Evolutionary conservation across 2,329 filamentous ascomycete genomes (phyloP).

Genomic region (Aspergillus novoparasiticus): DNA sequence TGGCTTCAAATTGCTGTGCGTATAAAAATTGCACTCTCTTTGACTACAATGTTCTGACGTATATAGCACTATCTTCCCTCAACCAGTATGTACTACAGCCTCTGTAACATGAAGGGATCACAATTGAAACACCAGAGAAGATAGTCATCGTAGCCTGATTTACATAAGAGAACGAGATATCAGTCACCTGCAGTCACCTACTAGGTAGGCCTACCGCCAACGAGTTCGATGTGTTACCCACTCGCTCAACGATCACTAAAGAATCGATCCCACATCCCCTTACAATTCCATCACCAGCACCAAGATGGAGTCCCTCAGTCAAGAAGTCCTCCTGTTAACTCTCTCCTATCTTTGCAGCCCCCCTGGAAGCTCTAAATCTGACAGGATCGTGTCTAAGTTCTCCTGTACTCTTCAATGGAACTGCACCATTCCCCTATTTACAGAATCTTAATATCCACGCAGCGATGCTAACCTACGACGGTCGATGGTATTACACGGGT

Average conservation of each 20-base stretch:
- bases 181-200: no score
- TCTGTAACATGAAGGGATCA: no score
- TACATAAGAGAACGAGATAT: no score
- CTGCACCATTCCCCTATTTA: neutral
- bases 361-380: neutral
- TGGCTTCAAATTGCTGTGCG: neutral
- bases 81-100: no score
- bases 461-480: conserved; percentile 1
- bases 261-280: no score
- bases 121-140: no score
- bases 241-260: no score
- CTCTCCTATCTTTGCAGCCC: neutral
- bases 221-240: no score
- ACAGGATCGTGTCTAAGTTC: neutral
- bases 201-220: no score
- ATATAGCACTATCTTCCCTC: no score
- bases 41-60: no score
- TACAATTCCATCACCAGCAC: neutral
- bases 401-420: neutral
- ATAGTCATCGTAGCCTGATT: no score
- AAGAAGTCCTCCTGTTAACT: conserved; percentile 7
- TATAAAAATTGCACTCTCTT: neutral
- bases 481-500: conserved; percentile 7
- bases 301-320: conserved; percentile 4
- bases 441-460: neutral